Evolutionary conservation across 2,329 filamentous ascomycete genomes (phyloP), one percentile per base, ranked within the genome.

Genomic region (Amphichorda felina): DNA sequence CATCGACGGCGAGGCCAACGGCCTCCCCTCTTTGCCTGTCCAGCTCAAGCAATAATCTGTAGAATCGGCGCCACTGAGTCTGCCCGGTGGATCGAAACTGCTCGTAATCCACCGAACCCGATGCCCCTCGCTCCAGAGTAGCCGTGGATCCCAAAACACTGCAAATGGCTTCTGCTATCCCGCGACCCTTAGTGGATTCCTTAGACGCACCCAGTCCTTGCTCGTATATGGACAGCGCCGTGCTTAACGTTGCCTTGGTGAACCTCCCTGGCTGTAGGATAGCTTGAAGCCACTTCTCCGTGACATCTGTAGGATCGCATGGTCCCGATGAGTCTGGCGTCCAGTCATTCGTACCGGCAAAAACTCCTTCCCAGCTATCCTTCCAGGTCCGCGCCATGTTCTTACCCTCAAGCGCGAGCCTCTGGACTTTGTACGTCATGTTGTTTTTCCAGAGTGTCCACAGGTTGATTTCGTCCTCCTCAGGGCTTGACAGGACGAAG

Each of bases 381-480:
- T 64, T 60, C 72, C 89, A 84, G 18, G 72, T 71, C 4, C 67
- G 58, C 4, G 65, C 58, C 39, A 81, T 63, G 30, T 77, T 73
- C 27, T 74, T 68, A n/a, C 80, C 64, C 45, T 81, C 70, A 43
- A 94, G 82, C 31, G 77, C 77, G 30, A 95, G 57, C 38, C 72
- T 75, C 53, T 84, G 82, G 8, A 87, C 69, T 40, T 81, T 70
- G 50, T 86, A 87, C 3, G 78, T 75, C 47, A 82, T 78, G 52
- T 88, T 87, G 53, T 87, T 87, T 60, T 87, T 86, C 82, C 83
- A 89, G 29, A 91, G 56, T 3, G 82, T 70, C 84, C 84, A 91
- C 28, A 89, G 49, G 44, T 70, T 70, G 48, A 75, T 69, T 14
- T 58, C 61, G 34, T 64, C 68, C n/a, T 68, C 70, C 7, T 60